These are phyloP conservation scores for Metschnikowia bowlesiae DNA, from an alignment of 805 yeast species.

Conservation along the genomic window DNA sequence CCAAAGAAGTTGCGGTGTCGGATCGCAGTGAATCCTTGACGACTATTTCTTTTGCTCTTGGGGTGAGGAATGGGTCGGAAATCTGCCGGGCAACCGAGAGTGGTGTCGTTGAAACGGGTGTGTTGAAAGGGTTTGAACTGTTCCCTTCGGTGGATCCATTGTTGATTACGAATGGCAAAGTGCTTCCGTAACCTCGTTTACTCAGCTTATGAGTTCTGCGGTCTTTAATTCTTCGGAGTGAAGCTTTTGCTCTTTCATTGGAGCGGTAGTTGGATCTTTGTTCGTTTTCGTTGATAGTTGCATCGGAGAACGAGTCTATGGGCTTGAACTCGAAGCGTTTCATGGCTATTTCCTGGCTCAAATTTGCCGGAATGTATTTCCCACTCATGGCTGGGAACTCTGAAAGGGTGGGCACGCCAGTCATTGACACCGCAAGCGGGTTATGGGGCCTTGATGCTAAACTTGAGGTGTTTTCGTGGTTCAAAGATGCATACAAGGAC, in stretches of 20 bases:
- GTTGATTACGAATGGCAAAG: constrained; percentile 1
- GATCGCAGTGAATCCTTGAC: background rate
- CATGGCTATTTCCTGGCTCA: constrained; percentile 14
- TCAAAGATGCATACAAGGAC: constrained; percentile 58
- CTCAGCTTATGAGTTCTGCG: constrained; percentile 48
- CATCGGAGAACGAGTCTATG: constrained; percentile 11
- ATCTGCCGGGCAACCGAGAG: background rate
- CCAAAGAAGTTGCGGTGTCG: background rate
- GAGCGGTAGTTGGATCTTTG: constrained; percentile 32
- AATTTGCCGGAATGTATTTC: constrained; percentile 22
- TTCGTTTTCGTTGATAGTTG: constrained; percentile 12
- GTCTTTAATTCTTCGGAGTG: constrained; percentile 55
- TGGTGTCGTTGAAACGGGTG: background rate
- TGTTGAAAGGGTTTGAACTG: constrained; percentile 22
- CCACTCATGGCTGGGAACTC: constrained; percentile 41
- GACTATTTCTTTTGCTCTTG: background rate
- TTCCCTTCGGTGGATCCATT: constrained; percentile 3
- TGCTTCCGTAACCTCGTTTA: constrained; percentile 18
- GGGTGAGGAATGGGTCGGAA: constrained; percentile 2
- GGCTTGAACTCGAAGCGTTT: constrained; percentile 16
- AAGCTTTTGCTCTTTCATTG: constrained; percentile 61
- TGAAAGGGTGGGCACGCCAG: constrained; percentile 38
- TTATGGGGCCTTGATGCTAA: constrained; percentile 10
- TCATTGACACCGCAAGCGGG: constrained; percentile 10
- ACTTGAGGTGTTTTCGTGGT: constrained; percentile 19